Evolutionary conservation across 768 basidiomycete species (phyloP).

Genomic region (Lactifluus subvellereus): DNA sequence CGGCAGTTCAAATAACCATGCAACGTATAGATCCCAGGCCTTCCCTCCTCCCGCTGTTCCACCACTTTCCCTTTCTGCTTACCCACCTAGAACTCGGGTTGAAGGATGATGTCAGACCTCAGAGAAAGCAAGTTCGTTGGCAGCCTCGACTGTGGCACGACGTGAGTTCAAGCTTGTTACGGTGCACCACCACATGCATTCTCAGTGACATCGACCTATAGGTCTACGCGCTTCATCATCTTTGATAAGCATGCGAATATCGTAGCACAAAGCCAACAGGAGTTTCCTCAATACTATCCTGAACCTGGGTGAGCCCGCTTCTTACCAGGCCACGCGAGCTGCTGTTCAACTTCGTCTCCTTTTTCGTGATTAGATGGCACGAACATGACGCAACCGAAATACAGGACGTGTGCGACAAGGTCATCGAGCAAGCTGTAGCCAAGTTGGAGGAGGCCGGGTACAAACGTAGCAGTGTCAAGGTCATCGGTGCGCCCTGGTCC

Average conservation of each 20-base stretch:
- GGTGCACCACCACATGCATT: background rate
- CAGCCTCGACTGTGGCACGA: constrained; percentile 91
- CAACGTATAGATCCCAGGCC: background rate
- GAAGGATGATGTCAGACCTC: constrained; percentile 30
- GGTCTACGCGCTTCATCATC: constrained; percentile 87
- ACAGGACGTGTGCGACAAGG: constrained; percentile 62
- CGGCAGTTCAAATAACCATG: constrained; percentile 2
- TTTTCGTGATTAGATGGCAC: constrained; percentile 64
- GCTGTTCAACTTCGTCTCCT: background rate
- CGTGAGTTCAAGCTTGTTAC: constrained; percentile 45
- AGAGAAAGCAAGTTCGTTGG: constrained; percentile 82
- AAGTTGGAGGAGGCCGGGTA: constrained; percentile 72
- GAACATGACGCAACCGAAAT: constrained; percentile 89
- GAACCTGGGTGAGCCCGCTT: constrained; percentile 57
- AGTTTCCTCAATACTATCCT: constrained; percentile 92
- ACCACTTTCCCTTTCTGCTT: background rate
- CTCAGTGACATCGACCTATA: constrained; percentile 30
- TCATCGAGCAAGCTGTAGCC: constrained; percentile 67
- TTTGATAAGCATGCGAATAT: constrained; percentile 87
- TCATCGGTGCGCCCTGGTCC: constrained; percentile 61
- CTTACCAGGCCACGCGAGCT: background rate
- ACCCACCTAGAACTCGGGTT: background rate
- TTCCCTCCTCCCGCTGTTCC: background rate
- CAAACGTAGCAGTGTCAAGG: constrained; percentile 76
- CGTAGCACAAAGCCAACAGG: constrained; percentile 81